These are phyloP conservation scores for Russula foetens DNA, from an alignment of 768 basidiomycete species.

Conservation along the genomic window DNA sequence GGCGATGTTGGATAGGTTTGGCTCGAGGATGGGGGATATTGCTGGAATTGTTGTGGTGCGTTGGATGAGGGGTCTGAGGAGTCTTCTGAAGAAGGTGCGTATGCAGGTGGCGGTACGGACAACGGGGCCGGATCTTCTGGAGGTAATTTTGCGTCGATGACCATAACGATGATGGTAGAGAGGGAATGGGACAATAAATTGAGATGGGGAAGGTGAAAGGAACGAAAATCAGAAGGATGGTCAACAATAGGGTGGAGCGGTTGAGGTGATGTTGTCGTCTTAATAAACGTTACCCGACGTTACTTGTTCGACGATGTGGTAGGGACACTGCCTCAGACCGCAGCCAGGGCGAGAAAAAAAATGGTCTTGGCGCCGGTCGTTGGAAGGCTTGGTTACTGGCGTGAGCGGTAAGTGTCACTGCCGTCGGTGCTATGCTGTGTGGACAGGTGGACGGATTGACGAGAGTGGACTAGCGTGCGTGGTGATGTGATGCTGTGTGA, in stretches of 20 bases:
- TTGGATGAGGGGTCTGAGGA: background rate
- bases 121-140: conserved; percentile 1
- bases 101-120: conserved; percentile 10
- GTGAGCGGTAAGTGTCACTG: background rate
- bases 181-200: background rate
- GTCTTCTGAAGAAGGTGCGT: background rate
- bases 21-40: conserved; percentile 4
- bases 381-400: background rate
- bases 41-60: background rate
- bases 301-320: no score
- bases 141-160: conserved; percentile 15
- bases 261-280: background rate
- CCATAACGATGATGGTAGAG: conserved; percentile 1
- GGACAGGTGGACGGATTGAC: no score
- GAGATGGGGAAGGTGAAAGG: background rate
- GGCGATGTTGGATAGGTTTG: background rate
- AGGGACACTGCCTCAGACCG: background rate
- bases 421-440: no score
- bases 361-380: background rate
- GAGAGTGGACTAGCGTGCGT: background rate
- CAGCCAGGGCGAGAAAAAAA: background rate
- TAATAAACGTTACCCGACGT: no score
- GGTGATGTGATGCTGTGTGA: no score
- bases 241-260: background rate
- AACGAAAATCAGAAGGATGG: background rate